phyloP scores from a whole-genome alignment of 1,139 yeast species.

The Blastobotrys ciferrii region DNA sequence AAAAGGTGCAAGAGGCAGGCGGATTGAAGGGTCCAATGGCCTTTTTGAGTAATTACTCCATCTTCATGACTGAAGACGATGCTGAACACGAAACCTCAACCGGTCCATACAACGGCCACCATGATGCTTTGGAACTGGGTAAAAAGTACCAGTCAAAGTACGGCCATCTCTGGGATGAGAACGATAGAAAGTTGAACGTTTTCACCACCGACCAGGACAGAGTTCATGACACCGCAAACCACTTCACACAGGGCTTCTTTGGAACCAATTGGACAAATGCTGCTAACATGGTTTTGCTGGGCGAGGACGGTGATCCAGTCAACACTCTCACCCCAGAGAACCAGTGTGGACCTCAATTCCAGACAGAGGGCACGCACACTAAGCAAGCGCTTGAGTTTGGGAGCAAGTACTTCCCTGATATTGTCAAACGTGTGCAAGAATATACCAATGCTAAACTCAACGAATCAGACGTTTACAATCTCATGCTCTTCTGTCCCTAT shows the following conservation, averaged over 20 bases:
- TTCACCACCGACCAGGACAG: constrained; percentile 43
- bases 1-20: constrained; percentile 13
- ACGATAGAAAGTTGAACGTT: constrained; percentile 31
- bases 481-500: constrained; percentile 52
- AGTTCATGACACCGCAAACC: constrained; percentile 40
- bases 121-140: constrained; percentile 34
- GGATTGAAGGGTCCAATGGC: constrained; percentile 8
- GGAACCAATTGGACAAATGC: constrained; percentile 38
- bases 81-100: constrained; percentile 22
- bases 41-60: constrained; percentile 16
- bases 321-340: constrained; percentile 15
- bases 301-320: constrained; percentile 35
- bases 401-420: constrained; percentile 3
- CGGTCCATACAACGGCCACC: constrained; percentile 41
- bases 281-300: constrained; percentile 38
- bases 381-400: constrained; percentile 10
- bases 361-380: constrained; percentile 1
- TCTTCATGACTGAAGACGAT: constrained; percentile 7
- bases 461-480: constrained; percentile 15
- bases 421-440: constrained; percentile 11
- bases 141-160: constrained; percentile 36
- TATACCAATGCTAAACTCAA: constrained; percentile 4
- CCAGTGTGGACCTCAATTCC: constrained; percentile 12
- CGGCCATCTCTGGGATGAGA: constrained; percentile 39
- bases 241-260: constrained; percentile 44